Conservation (phyloP, 768 basidiomycete genomes). For the Pleurotus salmoneostramineus region DNA sequence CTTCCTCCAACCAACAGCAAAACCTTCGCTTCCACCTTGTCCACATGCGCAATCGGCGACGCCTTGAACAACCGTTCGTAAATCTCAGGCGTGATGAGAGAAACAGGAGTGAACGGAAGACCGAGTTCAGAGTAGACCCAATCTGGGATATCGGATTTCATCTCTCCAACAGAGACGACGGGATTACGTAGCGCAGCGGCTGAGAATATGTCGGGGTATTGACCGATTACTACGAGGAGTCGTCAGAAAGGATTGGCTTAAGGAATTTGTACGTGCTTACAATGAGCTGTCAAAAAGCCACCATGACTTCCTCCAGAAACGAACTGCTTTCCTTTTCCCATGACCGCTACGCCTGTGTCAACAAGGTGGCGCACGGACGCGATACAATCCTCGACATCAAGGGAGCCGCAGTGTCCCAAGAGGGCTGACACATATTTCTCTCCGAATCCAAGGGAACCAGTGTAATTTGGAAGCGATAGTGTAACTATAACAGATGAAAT, state of each 20-base stretch:
- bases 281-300: constrained; percentile 57
- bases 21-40: constrained; percentile 47
- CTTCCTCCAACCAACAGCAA: constrained; percentile 55
- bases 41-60: constrained; percentile 58
- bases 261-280: constrained; percentile 29
- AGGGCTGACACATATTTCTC: constrained; percentile 53
- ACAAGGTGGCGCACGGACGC: constrained; percentile 49
- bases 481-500: constrained; percentile 37
- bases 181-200: constrained; percentile 68
- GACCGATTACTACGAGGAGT: constrained; percentile 49
- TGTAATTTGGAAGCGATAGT: constrained; percentile 61
- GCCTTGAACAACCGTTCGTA: constrained; percentile 40
- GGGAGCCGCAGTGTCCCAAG: constrained; percentile 54
- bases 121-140: constrained; percentile 56
- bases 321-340: constrained; percentile 48
- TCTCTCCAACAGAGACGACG: constrained; percentile 58
- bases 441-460: constrained; percentile 64
- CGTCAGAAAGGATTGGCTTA: not conserved
- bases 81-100: constrained; percentile 37
- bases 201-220: constrained; percentile 55
- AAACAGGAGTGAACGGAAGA: constrained; percentile 18
- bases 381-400: constrained; percentile 66
- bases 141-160: constrained; percentile 65
- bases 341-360: constrained; percentile 40
- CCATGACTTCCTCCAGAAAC: constrained; percentile 69